Base-by-base conservation (phyloP, 2,329 filamentous ascomycete species). In the Orbilia quercus region DNA sequence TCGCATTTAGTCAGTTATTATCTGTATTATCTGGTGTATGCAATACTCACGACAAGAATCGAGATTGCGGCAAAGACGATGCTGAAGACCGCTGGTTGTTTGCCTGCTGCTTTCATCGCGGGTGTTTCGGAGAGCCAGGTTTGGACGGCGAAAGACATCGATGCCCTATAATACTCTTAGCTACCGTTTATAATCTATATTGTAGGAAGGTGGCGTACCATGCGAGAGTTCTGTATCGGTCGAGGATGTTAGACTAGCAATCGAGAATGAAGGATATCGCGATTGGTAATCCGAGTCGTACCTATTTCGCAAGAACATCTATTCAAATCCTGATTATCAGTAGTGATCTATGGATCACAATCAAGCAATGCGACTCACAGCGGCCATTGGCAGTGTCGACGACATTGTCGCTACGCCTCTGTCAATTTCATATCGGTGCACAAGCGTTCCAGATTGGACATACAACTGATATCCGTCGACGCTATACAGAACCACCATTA, bases 221-320 rank as follows among this genome's bases (percentile, higher is more conserved):
- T 16, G 67, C 67, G 25, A 72, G 50, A 4, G 67, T 72, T 53
- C 59, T 72, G 40, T 42, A 45, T 1, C 2, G 12, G 23, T 20
- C 11, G 11, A 7, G 23, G 38, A 34, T 12, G 51, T 71, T 51
- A 58, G 50, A 50, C 25, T 20, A 28, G 40, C 20, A 20, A 14
- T 7, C 3, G 11, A 22, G 16, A n/a, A 9, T 34, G 6, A 7
- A 7, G 2, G 20, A 36, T 20, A 31, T 44, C n/a, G 1, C 2
- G 7, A 18, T 4, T 25, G 40, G 47, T 5, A 16, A 16, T 40
- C 28, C 28, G 28, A 31, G 5, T 9, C 66, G 23, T 53, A 71
- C 66, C 50, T 60, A 44, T 71, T 71, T 44, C 67, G 59, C 44
- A 72, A 34, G 54, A 72, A 72, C 67, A 72, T 72, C 59, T 71